Evolutionary conservation across 768 basidiomycete genomes (phyloP).

Genomic region (Kwoniella bestiolae): DNA sequence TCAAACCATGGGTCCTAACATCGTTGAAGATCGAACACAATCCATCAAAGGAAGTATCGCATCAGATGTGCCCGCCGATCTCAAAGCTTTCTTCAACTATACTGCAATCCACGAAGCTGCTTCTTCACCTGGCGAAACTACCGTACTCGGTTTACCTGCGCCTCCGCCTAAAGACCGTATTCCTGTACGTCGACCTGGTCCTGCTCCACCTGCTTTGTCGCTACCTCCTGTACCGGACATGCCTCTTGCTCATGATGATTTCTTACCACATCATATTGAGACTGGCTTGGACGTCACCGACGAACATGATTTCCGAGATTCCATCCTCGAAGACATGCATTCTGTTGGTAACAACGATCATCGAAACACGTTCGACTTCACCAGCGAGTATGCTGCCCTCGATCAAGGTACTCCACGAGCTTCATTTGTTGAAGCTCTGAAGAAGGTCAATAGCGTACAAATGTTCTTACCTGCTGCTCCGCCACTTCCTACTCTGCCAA

Average conservation of each 20-base stretch:
- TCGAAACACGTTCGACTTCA: constrained; percentile 54
- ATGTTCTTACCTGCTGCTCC: constrained; percentile 6
- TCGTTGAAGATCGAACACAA: constrained; percentile 1
- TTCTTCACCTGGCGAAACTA: constrained; percentile 10
- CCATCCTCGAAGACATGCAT: constrained; percentile 20
- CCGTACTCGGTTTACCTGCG: constrained; percentile 32
- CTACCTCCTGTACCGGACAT: constrained; percentile 22
- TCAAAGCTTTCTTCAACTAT: constrained; percentile 15
- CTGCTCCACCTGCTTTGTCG: constrained; percentile 35
- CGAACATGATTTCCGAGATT: constrained; percentile 9
- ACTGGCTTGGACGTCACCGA: constrained; percentile 6
- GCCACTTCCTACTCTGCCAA: constrained; percentile 14
- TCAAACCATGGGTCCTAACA: constrained; percentile 15
- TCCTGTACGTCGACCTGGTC: constrained; percentile 27
- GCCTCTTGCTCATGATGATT: background rate
- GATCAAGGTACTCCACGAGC: constrained; percentile 40
- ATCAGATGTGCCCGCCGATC: constrained; percentile 33
- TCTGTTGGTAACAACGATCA: constrained; percentile 23
- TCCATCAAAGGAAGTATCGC: constrained; percentile 1
- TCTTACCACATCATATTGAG: background rate
- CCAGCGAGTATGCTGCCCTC: constrained; percentile 47
- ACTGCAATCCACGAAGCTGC: constrained; percentile 4
- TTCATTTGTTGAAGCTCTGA: constrained; percentile 48
- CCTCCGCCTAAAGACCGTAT: constrained; percentile 25
- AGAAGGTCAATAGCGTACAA: constrained; percentile 3